phyloP scores from a whole-genome alignment of 768 basidiomycete species.

The Cantharellus anzutake region DNA sequence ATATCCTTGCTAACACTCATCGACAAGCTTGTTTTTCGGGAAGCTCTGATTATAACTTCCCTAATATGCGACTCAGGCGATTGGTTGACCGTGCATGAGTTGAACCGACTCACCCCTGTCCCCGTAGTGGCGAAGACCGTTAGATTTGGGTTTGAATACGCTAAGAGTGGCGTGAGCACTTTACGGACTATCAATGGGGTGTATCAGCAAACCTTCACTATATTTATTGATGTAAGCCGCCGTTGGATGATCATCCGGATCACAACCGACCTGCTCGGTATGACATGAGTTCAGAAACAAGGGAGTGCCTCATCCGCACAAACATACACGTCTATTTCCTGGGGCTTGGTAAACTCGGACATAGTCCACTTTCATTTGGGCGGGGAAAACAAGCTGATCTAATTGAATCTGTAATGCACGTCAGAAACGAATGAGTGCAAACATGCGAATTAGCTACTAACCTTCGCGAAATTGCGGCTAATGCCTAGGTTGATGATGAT shows the following conservation, averaged over 20 bases:
- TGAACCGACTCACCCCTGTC: neutral
- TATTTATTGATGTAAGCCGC: slow-evolving; percentile 46
- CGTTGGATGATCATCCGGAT: slow-evolving; percentile 65
- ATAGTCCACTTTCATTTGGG: slow-evolving; percentile 59
- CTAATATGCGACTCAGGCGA: neutral
- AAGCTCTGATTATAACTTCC: slow-evolving; percentile 25
- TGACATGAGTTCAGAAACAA: neutral
- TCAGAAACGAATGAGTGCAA: neutral
- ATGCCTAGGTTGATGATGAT: slow-evolving; percentile 73
- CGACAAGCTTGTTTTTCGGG: slow-evolving; percentile 50
- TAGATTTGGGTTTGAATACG: slow-evolving; percentile 68
- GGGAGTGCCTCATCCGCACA: neutral
- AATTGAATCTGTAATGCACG: neutral
- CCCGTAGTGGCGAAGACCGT: slow-evolving; percentile 18
- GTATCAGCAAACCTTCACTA: neutral
- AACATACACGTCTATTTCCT: slow-evolving; percentile 36
- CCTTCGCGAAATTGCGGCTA: slow-evolving; percentile 22
- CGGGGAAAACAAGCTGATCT: slow-evolving; percentile 47
- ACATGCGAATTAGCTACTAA: neutral
- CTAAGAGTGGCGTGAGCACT: slow-evolving; percentile 29
- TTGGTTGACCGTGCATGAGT: neutral
- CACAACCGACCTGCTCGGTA: slow-evolving; percentile 34
- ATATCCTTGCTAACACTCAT: slow-evolving; percentile 7
- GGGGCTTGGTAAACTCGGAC: slow-evolving; percentile 78
- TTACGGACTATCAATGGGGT: neutral